Base-by-base conservation (phyloP, 768 basidiomycete genomes). In the Brasilioporus rufonigricans region DNA sequence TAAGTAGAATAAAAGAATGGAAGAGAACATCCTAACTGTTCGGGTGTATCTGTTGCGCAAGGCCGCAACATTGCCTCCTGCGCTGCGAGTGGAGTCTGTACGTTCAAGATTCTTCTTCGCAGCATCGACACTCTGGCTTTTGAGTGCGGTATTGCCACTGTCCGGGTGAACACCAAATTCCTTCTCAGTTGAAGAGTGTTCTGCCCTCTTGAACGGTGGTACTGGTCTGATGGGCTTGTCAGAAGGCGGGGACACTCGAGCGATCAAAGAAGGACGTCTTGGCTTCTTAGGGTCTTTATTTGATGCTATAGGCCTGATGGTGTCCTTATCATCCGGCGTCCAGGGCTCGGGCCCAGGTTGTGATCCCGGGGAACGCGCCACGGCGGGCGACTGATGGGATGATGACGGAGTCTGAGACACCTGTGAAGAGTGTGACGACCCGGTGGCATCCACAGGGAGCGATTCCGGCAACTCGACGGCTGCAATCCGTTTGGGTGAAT, bases 21-120 rank as follows among this genome's bases (percentile, higher is more conserved):
- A 56, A 26, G 18, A 56, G 39, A 38, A 36, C 4, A 12, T 74
- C 84, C 35, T 41, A 61, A 89, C 88, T 52, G 69, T 74, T 39
- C 72, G 77, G 21, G 81, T 76, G 59, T 87, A 90, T 47, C 80
- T 80, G 63, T 79, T 80, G 41, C 85, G 78, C 77, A 92, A 83
- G 2, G 82, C 81, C 40, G 88, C 85, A 43, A 91, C 88, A 24
- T 86, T 71, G 60, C 80, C 83, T 13, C 79, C 80, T 45, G 63
- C 78, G 57, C 81, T 85, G 38, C 69, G 76, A 7, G 76, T 77
- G 3, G 83, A 81, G 43, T 85, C 82, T 21, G 68, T 75, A 56
- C 80, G 76, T 48, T 85, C 81, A 4, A 82, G 60, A 16, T 63
- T 33, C 50, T 69, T 65, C 38, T 70, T 75, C 5, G 63, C 61